These are phyloP conservation scores for Pyrenula massariospora DNA, from an alignment of 495 filamentous ascomycete species.

Conservation along the genomic window DNA sequence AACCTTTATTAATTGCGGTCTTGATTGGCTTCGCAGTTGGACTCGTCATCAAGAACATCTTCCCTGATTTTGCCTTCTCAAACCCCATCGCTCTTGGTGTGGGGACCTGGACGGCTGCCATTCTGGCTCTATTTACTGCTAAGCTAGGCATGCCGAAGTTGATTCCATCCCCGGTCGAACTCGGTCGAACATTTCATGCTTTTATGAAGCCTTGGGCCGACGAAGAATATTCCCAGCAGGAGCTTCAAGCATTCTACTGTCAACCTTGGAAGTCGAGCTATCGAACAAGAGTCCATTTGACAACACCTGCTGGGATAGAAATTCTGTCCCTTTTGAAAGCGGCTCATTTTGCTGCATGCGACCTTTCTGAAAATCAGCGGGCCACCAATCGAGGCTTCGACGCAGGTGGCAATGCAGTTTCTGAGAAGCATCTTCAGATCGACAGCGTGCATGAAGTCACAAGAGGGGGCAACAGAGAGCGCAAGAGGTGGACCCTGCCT, in stretches of 20 bases:
- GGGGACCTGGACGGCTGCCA: constrained; percentile 41
- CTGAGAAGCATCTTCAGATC: background rate
- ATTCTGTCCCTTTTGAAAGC: background rate
- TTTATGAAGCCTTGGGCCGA: constrained; percentile 33
- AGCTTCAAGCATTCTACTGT: constrained; percentile 32
- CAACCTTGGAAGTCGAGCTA: constrained; percentile 7
- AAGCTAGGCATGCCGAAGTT: constrained; percentile 33
- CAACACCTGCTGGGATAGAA: background rate
- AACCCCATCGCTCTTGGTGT: constrained; percentile 36
- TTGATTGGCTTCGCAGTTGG: constrained; percentile 36
- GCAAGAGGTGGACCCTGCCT: background rate
- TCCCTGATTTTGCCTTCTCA: constrained; percentile 31
- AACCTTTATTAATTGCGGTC: constrained; percentile 33
- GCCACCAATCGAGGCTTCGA: background rate
- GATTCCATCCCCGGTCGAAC: constrained; percentile 23
- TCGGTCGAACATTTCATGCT: constrained; percentile 28
- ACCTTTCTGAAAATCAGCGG: background rate
- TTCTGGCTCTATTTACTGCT: constrained; percentile 32
- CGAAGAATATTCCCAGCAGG: constrained; percentile 37
- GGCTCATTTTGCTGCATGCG: background rate
- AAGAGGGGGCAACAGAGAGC: background rate
- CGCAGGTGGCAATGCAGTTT: background rate
- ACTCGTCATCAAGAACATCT: constrained; percentile 23
- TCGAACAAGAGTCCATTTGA: constrained; percentile 4
- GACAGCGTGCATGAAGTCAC: constrained; percentile 11